phyloP scores from a whole-genome alignment of 1,139 yeast species.

The Ogataea hybrid region DNA sequence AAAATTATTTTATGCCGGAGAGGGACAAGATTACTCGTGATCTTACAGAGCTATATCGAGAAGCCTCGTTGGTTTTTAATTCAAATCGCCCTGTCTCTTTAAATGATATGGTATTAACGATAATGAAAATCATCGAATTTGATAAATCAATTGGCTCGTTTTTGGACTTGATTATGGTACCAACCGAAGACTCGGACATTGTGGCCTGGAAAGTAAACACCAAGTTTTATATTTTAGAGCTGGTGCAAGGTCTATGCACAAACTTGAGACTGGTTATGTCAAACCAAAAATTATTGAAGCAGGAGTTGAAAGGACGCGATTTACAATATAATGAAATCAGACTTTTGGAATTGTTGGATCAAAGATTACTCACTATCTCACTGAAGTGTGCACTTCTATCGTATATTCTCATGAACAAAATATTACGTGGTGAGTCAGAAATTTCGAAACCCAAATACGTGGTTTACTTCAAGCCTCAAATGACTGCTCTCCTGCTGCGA shows the following conservation, averaged over 20 bases:
- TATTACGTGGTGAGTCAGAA: slow-evolving; percentile 5
- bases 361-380: neutral
- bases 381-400: slow-evolving; percentile 7
- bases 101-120: slow-evolving; percentile 15
- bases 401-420: neutral
- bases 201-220: slow-evolving; percentile 2
- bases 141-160: slow-evolving; percentile 13
- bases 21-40: slow-evolving; percentile 1
- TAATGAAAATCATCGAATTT: slow-evolving; percentile 12
- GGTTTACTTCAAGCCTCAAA: slow-evolving; percentile 9
- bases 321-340: slow-evolving; percentile 4
- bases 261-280: slow-evolving; percentile 3
- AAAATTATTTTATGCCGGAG: neutral
- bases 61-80: slow-evolving; percentile 12
- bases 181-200: neutral
- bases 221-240: slow-evolving; percentile 9
- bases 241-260: slow-evolving; percentile 8
- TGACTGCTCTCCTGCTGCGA: slow-evolving; percentile 3
- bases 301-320: slow-evolving; percentile 2
- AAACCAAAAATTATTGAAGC: slow-evolving; percentile 5
- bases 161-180: slow-evolving; percentile 8
- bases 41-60: slow-evolving; percentile 12
- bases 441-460: slow-evolving; percentile 6
- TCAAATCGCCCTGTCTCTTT: slow-evolving; percentile 15
- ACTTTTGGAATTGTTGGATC: slow-evolving; percentile 1